Percentiles rank a stretch among this genome's conserved stretches.
phyloP scores from a whole-genome alignment of 352 stramenopile genomes.

The Phytopythium mirpurense region DNA sequence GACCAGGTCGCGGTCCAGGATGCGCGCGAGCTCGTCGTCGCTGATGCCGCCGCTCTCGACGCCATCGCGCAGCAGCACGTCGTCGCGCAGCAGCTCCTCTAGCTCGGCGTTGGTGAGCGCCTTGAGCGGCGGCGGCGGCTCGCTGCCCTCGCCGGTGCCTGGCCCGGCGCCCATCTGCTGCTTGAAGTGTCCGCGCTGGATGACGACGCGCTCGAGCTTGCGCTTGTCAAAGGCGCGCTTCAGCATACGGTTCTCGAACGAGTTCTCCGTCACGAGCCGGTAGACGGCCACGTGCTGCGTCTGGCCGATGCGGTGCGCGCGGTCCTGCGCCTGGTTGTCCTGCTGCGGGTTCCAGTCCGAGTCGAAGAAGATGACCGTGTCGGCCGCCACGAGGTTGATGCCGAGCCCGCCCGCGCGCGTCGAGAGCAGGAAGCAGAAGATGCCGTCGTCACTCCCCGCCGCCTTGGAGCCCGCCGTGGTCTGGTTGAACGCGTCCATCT shows the following conservation, averaged over 20 bases:
- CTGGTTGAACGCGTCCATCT: conserved; percentile 98
- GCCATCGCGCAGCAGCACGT: conserved; percentile 63
- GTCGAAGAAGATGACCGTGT: conserved; percentile 98
- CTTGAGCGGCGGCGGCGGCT: conserved; percentile 5
- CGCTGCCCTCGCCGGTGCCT: conserved; percentile 18
- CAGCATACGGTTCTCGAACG: conserved; percentile 94
- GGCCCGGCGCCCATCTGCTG: conserved; percentile 20
- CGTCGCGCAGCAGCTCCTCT: conserved; percentile 65
- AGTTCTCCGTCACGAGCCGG: conserved; percentile 91
- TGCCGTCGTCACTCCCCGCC: conserved; percentile 20
- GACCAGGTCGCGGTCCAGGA: conserved; percentile 66
- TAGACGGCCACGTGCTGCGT: conserved; percentile 90
- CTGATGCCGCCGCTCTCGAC: conserved; percentile 73
- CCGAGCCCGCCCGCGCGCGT: conserved; percentile 95
- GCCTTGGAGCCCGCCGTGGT: conserved; percentile 19
- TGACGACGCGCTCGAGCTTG: conserved; percentile 86
- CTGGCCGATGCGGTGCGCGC: conserved; percentile 89
- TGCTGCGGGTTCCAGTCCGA: conserved; percentile 99
- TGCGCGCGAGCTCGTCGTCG: conserved; percentile 50
- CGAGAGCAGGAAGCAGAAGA: conserved; percentile 84
- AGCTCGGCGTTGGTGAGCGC: conserved; percentile 73
- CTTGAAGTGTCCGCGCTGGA: conserved; percentile 84
- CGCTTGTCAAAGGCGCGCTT: conserved; percentile 89
- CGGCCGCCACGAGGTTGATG: conserved; percentile 95
- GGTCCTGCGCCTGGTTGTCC: conserved; percentile 91